These are phyloP conservation scores for Sporisorium reilianum DNA, from an alignment of 1,284 basidiomycete species.

Conservation along the genomic window DNA sequence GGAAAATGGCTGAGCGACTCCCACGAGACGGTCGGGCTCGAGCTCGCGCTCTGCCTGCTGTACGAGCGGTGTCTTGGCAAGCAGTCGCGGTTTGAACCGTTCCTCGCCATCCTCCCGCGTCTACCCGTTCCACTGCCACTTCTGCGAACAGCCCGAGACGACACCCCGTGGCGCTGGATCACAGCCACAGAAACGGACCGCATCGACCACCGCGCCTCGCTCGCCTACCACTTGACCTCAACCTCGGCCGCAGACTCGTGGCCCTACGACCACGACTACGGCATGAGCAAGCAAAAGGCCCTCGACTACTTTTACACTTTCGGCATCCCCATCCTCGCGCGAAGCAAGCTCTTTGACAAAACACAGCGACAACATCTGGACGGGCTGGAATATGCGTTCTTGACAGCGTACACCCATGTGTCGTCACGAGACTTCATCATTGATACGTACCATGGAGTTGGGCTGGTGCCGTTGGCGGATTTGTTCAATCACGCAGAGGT, in stretches of 20 bases:
- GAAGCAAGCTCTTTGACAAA: conserved; percentile 17
- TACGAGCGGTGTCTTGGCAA: conserved; percentile 50
- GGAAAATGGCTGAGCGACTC: conserved; percentile 30
- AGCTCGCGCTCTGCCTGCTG: conserved; percentile 56
- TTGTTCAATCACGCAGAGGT: conserved; percentile 60
- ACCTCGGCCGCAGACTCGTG: not conserved
- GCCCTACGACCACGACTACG: conserved; percentile 38
- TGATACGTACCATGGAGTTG: conserved; percentile 58
- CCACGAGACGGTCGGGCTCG: conserved; percentile 34
- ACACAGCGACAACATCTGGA: conserved; percentile 19
- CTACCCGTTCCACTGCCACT: conserved; percentile 39
- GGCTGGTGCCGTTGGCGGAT: conserved; percentile 62
- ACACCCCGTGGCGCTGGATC: conserved; percentile 22
- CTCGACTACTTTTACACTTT: conserved; percentile 34
- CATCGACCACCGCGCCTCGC: conserved; percentile 15
- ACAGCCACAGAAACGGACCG: conserved; percentile 41
- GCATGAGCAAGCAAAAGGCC: conserved; percentile 32
- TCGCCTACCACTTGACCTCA: conserved; percentile 6
- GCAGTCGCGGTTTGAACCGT: conserved; percentile 42
- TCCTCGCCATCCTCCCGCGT: conserved; percentile 45
- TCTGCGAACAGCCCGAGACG: conserved; percentile 4
- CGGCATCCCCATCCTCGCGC: conserved; percentile 25
- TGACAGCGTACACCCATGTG: conserved; percentile 54
- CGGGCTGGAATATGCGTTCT: conserved; percentile 25
- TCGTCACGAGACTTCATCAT: conserved; percentile 63